Evolutionary conservation across 2,329 filamentous ascomycete genomes (phyloP), one percentile per base, ranked within the genome.

Genomic region (Chaetomiaceae sp.): DNA sequence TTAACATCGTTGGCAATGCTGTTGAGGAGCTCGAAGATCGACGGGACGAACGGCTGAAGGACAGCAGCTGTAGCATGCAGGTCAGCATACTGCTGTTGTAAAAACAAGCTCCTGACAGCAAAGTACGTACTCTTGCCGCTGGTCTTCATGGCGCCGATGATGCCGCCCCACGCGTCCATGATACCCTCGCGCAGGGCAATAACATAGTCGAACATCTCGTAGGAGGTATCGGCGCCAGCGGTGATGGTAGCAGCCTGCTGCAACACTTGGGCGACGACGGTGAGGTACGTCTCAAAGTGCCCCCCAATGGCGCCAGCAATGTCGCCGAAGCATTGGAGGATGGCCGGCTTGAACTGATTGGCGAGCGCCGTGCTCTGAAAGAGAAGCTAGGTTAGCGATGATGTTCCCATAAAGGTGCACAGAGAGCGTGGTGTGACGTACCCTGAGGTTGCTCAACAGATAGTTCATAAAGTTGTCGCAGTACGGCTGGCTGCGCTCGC

Each of bases 401-500:
- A 34, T 19, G 36, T 40, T 20, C 25, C 22, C 20, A 33, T 49
- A 51, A 19, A 33, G 17, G 2, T 39, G 38, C 3, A 33, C 25
- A 42, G 3, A 14, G 19, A 14, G 23, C 11, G 23, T 20, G 39
- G 9, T 31, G 52, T 52, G 37, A 78, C 80, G 68, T 71, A 89
- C 87, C 71, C 89, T 84, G 38, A 99, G 76, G 72, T 96, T 95
- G 77, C 90, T 91, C 59, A 99, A 82, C 54, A 99, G 79, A 69
- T 94, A 88, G 79, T 99, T 99, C 94, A 99, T 99, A 71, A 97
- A 96, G 61, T 85, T 83, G 66, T 99, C 94, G 72, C 94, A 99
- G 78, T 87, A 97, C 53, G 92, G 94, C 73, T 95, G 89, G 66
- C 92, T 89, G 70, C 88, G 88, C 68, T 91, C 86, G 68, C 91